Conservation (phyloP, 1,284 basidiomycete genomes). For the Ganoderma meredithae region DNA sequence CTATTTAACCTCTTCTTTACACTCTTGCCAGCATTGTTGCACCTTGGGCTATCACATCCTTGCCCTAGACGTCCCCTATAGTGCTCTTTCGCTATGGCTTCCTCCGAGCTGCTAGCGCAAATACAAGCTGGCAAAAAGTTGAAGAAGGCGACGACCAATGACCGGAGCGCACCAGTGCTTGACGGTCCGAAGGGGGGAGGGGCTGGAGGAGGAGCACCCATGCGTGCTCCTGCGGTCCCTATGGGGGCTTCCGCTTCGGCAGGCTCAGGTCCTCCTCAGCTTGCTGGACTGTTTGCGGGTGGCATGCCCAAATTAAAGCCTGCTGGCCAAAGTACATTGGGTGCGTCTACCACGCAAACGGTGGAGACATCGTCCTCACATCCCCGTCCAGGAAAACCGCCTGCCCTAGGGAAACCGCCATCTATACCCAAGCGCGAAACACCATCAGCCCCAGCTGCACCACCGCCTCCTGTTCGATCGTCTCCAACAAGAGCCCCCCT, state of each 20-base stretch:
- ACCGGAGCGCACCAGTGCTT: slow-evolving; percentile 77
- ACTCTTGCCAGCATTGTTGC: neutral
- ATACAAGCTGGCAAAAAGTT: slow-evolving; percentile 83
- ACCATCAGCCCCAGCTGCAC: slow-evolving; percentile 36
- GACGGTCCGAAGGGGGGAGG: slow-evolving; percentile 58
- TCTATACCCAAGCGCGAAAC: slow-evolving; percentile 62
- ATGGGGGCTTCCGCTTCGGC: slow-evolving; percentile 46
- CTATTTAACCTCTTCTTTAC: neutral
- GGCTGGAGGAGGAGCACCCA: slow-evolving; percentile 46
- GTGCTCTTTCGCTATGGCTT: slow-evolving; percentile 57
- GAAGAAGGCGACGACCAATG: slow-evolving; percentile 85
- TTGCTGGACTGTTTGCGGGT: slow-evolving; percentile 88
- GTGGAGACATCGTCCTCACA: slow-evolving; percentile 16
- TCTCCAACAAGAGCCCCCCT: slow-evolving; percentile 40
- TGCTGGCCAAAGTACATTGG: slow-evolving; percentile 63
- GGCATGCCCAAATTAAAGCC: slow-evolving; percentile 92
- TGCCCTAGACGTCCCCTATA: neutral
- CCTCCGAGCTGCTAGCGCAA: slow-evolving; percentile 73
- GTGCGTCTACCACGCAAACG: slow-evolving; percentile 47
- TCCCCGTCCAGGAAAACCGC: slow-evolving; percentile 58
- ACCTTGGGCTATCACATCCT: slow-evolving; percentile 3
- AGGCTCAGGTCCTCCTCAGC: slow-evolving; percentile 76
- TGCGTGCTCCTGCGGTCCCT: slow-evolving; percentile 47
- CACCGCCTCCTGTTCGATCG: slow-evolving; percentile 44
- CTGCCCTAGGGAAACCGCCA: slow-evolving; percentile 71